Conservation (phyloP, 2,329 filamentous ascomycete genomes). For the Kalaharituber pfeilii region DNA sequence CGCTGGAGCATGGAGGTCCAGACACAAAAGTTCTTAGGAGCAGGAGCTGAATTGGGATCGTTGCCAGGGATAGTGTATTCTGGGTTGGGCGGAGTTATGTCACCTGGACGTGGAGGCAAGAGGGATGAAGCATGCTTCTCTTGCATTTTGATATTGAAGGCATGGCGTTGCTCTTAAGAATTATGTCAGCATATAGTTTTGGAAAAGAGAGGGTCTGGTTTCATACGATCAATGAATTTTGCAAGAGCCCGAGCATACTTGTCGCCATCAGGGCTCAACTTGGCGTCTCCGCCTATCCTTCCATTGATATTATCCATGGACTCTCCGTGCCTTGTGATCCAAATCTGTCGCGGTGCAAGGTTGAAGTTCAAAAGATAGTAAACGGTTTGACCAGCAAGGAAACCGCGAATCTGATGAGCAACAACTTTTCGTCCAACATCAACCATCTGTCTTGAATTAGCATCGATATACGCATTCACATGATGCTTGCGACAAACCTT, state of each 20-base stretch:
- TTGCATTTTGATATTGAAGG: slow-evolving; percentile 21
- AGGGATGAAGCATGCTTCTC: slow-evolving; percentile 29
- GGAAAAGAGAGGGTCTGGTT: not conserved
- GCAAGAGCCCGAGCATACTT: slow-evolving; percentile 65
- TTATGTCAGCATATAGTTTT: not conserved
- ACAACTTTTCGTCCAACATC: slow-evolving; percentile 92
- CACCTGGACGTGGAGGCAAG: slow-evolving; percentile 79
- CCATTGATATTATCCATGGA: slow-evolving; percentile 73
- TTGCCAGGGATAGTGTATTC: slow-evolving; percentile 37
- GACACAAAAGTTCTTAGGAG: slow-evolving; percentile 84
- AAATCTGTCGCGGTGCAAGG: slow-evolving; percentile 83
- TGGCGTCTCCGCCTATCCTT: slow-evolving; percentile 80
- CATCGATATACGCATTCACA: not conserved
- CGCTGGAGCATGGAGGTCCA: slow-evolving; percentile 97
- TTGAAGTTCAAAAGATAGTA: slow-evolving; percentile 97
- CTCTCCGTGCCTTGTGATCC: slow-evolving; percentile 92
- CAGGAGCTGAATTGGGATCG: slow-evolving; percentile 31
- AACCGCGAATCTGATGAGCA: slow-evolving; percentile 76
- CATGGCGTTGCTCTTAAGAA: slow-evolving; percentile 16
- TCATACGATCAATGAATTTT: slow-evolving; percentile 45
- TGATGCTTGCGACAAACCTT: slow-evolving; percentile 35
- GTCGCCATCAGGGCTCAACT: slow-evolving; percentile 62
- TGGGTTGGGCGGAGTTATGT: slow-evolving; percentile 87
- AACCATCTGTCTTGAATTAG: slow-evolving; percentile 49
- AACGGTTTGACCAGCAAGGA: slow-evolving; percentile 78